phyloP scores from a whole-genome alignment of 768 basidiomycete species.

The Suillus subluteus region DNA sequence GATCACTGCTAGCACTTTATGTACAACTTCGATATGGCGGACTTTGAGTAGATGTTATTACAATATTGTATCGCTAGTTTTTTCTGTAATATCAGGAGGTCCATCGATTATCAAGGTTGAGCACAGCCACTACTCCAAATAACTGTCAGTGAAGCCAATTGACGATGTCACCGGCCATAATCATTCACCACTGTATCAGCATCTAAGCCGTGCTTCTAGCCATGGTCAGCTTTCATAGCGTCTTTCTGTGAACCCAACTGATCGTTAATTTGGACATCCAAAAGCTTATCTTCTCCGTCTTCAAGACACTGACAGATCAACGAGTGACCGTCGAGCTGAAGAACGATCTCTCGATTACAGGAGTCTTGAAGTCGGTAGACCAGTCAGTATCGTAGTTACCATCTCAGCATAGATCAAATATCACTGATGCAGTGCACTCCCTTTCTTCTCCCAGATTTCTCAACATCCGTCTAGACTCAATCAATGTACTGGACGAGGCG shows the following conservation, averaged over 20 bases:
- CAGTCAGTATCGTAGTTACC: conserved; percentile 61
- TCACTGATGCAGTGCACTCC: conserved; percentile 6
- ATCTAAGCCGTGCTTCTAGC: background rate
- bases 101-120: no score
- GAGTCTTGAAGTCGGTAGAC: conserved; percentile 95
- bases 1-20: conserved; percentile 30
- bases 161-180: background rate
- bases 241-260: conserved; percentile 16
- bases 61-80: conserved; percentile 4
- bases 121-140: conserved; percentile 7
- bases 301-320: conserved; percentile 98
- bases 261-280: conserved; percentile 26
- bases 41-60: conserved; percentile 31
- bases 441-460: conserved; percentile 62
- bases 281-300: conserved; percentile 93
- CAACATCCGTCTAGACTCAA: conserved; percentile 95
- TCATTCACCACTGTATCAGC: background rate
- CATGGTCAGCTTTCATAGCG: conserved; percentile 28
- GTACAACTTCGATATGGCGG: conserved; percentile 38
- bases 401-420: background rate
- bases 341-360: conserved; percentile 97
- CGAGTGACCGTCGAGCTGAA: conserved; percentile 97
- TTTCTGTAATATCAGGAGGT: background rate
- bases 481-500: conserved; percentile 89
- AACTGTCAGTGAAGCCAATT: background rate